phyloP scores from a whole-genome alignment of 1,139 yeast genomes.

The Blastobotrys arbuscula region DNA sequence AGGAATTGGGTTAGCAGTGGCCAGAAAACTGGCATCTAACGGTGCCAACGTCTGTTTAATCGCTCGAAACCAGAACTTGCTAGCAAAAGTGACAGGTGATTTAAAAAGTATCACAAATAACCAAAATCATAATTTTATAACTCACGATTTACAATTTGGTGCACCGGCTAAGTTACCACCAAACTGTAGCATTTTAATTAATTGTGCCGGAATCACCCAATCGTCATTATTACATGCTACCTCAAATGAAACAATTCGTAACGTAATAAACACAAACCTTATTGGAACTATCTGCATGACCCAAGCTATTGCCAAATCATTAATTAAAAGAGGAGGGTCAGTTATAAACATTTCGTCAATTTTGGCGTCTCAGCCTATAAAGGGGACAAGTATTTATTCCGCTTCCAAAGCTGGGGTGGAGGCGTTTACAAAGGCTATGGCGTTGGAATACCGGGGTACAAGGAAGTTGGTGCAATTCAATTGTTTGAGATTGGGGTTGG shows the following conservation, averaged over 20 bases:
- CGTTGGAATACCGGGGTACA: slow-evolving; percentile 51
- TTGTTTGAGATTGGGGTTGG: slow-evolving; percentile 67
- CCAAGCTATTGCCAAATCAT: slow-evolving; percentile 43
- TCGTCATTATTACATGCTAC: slow-evolving; percentile 48
- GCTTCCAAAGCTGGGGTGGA: slow-evolving; percentile 72
- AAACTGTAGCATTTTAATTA: slow-evolving; percentile 48
- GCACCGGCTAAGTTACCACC: slow-evolving; percentile 1
- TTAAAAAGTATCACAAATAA: slow-evolving; percentile 34
- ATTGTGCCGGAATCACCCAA: slow-evolving; percentile 81
- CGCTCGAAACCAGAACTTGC: slow-evolving; percentile 45
- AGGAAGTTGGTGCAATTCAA: slow-evolving; percentile 46
- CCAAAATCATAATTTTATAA: slow-evolving; percentile 47
- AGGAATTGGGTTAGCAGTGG: slow-evolving; percentile 74
- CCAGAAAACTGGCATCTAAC: slow-evolving; percentile 47
- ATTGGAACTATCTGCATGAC: slow-evolving; percentile 59
- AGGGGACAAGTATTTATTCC: slow-evolving; percentile 72
- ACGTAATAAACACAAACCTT: slow-evolving; percentile 57
- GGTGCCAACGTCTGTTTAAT: slow-evolving; percentile 63
- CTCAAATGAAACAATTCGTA: slow-evolving; percentile 39
- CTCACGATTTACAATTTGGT: slow-evolving; percentile 43
- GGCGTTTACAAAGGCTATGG: slow-evolving; percentile 60
- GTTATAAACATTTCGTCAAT: slow-evolving; percentile 72
- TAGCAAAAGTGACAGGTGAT: slow-evolving; percentile 35
- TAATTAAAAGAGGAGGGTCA: slow-evolving; percentile 40
- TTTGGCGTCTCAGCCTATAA: slow-evolving; percentile 44